Evolutionary conservation across 495 filamentous ascomycete genomes (phyloP), one percentile per base, ranked within the genome.

Genomic region (Diplogelasinospora grovesii): DNA sequence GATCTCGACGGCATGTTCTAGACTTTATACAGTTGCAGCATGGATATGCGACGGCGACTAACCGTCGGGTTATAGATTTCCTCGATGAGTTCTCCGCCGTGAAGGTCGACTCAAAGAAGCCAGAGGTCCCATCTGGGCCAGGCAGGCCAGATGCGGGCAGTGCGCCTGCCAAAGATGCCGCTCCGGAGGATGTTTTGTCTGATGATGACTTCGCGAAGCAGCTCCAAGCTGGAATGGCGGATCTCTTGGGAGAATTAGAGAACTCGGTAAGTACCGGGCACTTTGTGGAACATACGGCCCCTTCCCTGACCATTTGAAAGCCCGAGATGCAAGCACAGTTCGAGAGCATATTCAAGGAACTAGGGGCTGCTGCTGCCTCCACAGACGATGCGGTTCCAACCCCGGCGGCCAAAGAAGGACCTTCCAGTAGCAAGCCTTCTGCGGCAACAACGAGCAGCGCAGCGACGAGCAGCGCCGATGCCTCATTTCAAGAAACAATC

Each of bases 401-500:
- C 4, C 14, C 33, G 7, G 9, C 15, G 8, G 33, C 14, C 10
- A 20, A 16, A 21, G 18, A 7, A 11, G 9, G 19, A 5, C 3
- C 18, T n/a, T 36, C 34, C 18, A n/a, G n/a, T n/a, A n/a, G n/a
- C n/a, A n/a, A n/a, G n/a, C n/a, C n/a, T n/a, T n/a, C n/a, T n/a
- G n/a, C n/a, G n/a, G n/a, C n/a, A n/a, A n/a, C n/a, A n/a, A 14
- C 39, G 4, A 14, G 36, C 16, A 32, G 27, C 15, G n/a, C 27
- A 3, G 11, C 32, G 25, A 22, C 22, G 22, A 15, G 59, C 24
- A 36, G 8, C n/a, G 58, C 64, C 34, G 75, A 79, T 37, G 78
- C 82, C 9, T 75, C 76, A 10, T 98, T 98, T 61, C 87, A 89
- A 57, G 86, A 92, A 41, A 89, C 86, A 4, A 97, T 98, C 53